These are phyloP conservation scores for Solanum gracilifrons DNA, from an alignment of 257 asterid species.

Conservation along the genomic window DNA sequence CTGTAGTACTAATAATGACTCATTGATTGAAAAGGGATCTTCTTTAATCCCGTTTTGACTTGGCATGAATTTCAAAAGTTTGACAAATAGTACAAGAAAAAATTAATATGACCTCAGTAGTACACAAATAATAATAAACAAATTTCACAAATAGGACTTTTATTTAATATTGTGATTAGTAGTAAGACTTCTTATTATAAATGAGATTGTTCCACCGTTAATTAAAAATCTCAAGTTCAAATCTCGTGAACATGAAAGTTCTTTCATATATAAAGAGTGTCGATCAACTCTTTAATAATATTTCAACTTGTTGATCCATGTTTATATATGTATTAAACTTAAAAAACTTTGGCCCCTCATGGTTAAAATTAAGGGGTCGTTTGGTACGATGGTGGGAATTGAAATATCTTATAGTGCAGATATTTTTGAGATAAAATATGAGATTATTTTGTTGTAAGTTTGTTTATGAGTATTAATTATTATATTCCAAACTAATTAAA, in stretches of 20 bases:
- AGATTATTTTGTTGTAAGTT: not conserved
- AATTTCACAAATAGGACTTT: not conserved
- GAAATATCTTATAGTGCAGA: not conserved
- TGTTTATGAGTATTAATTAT: not conserved
- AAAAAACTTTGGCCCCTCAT: too few relatives aligned
- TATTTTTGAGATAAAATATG: not conserved
- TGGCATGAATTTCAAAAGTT: not conserved
- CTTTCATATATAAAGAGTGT: too few relatives aligned
- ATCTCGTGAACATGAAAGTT: not conserved
- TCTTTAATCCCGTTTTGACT: not conserved
- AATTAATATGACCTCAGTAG: not conserved
- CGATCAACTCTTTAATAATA: not conserved
- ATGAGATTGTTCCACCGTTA: not conserved
- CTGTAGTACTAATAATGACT: not conserved
- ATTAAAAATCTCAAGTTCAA: not conserved
- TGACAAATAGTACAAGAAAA: not conserved
- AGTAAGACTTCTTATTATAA: not conserved
- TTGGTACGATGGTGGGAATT: not conserved
- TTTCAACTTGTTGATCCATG: too few relatives aligned
- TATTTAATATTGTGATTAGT: not conserved
- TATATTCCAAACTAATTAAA: not conserved
- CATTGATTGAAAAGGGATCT: not conserved
- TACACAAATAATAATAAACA: not conserved
- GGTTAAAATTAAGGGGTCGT: too few relatives aligned
- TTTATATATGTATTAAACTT: too few relatives aligned